Evolutionary conservation across 1,284 basidiomycete genomes (phyloP), one percentile per base, ranked within the genome.

Genomic region (Boletus mariae): DNA sequence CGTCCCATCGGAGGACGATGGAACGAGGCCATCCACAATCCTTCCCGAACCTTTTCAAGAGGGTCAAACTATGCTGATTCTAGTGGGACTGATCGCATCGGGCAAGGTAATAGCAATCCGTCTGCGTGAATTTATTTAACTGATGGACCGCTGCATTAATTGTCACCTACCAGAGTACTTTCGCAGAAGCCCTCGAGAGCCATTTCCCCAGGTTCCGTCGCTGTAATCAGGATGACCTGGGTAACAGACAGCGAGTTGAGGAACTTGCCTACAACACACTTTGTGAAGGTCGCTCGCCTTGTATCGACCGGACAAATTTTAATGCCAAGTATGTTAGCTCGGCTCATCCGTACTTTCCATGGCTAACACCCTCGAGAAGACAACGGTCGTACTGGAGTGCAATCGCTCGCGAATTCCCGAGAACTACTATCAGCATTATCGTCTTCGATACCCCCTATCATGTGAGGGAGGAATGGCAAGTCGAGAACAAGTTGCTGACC

Each of bases 251-350:
- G 13, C 68, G 59, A 20, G 87, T 89, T 0, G 86, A 89, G 63
- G 66, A 71, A 8, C 67, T 83, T 35, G 83, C 80, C 6, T 69
- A 80, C 53, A 59, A 68, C 28, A 74, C 75, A 11, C 74, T 89
- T 45, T 57, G 60, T 44, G 67, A 78, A 58, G 84, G 85, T 23
- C 65, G 73, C 40, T 87, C 83, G 15, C 82, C 85, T n/a, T 86
- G 83, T 65, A 80, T 89, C 47, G 87, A 89, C 63, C 76, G 87
- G 55, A 85, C 84, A 17, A 89, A 90, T 69, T 78, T 89, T 58
- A 79, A 88, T 64, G 73, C 75, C 49, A 65, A 64, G 86, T 87
- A 64, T 10, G 38, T 23, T 40, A 70, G 84, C 13, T 49, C 35
- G 43, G 52, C 26, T 35, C 42, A 15, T 31, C 37, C 43, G 26